A percentile compares a stretch with the other conserved stretches of the same genome.
These are phyloP conservation scores for Penicillium sp. DNA, from an alignment of 2,329 filamentous ascomycete genomes.

Conservation along the genomic window DNA sequence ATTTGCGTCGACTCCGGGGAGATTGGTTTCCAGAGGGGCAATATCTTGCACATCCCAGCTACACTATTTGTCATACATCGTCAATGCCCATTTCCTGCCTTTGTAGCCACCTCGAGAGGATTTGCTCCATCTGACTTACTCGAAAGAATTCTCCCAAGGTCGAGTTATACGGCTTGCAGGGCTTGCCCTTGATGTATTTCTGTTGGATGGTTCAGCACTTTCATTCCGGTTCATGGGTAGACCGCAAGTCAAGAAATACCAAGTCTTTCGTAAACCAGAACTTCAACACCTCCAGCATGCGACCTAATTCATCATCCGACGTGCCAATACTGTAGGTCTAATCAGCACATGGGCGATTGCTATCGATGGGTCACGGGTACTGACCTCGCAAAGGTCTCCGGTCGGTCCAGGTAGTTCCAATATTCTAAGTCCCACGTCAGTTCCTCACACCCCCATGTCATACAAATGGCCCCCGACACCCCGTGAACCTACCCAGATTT, in stretches of 20 bases:
- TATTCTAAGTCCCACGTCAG: conserved; percentile 63
- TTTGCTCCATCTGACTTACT: conserved; percentile 51
- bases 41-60: conserved; percentile 91
- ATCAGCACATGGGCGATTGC: conserved; percentile 37
- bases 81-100: background rate
- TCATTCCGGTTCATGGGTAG: background rate
- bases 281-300: conserved; percentile 89
- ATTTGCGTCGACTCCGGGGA: conserved; percentile 33
- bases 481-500: conserved; percentile 66
- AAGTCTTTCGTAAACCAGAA: conserved; percentile 99
- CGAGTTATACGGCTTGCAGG: conserved; percentile 98
- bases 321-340: conserved; percentile 66
- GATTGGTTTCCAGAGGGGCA: conserved; percentile 59
- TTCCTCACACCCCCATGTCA: conserved; percentile 1
- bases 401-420: conserved; percentile 96
- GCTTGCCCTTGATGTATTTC: conserved; percentile 98
- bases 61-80: conserved; percentile 63
- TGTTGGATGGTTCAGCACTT: conserved; percentile 32
- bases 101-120: background rate
- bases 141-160: conserved; percentile 96
- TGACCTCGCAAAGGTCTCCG: conserved; percentile 77
- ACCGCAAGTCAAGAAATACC: conserved; percentile 42
- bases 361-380: conserved; percentile 26
- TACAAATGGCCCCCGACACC: background rate
- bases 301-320: conserved; percentile 84